phyloP scores from a whole-genome alignment of 257 asterid species.

The Gardenia jasminoides region DNA sequence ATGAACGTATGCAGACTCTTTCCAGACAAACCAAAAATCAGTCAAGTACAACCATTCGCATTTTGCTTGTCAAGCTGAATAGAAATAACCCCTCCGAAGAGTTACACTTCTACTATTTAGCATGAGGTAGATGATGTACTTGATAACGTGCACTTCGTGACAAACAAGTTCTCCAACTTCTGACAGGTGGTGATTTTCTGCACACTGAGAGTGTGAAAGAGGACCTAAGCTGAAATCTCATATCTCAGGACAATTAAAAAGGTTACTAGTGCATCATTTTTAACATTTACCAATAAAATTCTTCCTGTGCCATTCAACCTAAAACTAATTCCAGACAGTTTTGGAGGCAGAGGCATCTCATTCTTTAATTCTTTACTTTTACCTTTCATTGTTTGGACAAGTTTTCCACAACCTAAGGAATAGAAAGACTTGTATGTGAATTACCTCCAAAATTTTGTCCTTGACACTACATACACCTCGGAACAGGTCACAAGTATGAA shows the following conservation, averaged over 20 bases:
- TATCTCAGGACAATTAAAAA: background rate
- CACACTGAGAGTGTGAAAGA: background rate
- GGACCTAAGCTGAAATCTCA: background rate
- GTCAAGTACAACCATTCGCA: background rate
- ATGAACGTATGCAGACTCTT: background rate
- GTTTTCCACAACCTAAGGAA: background rate
- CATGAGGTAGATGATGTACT: background rate
- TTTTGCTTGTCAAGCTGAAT: background rate
- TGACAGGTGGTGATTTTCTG: background rate
- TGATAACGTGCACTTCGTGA: background rate
- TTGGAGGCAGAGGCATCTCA: background rate
- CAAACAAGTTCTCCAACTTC: conserved; percentile 5
- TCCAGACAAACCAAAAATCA: background rate
- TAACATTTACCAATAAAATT: background rate
- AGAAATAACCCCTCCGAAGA: background rate
- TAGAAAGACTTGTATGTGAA: background rate
- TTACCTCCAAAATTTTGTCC: background rate
- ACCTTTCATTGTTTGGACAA: background rate
- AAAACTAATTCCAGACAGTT: background rate
- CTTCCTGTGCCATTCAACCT: background rate
- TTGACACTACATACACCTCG: background rate
- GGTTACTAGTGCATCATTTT: background rate
- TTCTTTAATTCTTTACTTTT: background rate
- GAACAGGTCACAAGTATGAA: background rate
- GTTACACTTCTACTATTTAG: background rate